phyloP scores from a whole-genome alignment of 176 grass and related monocot genomes.

The Avena atlantica region DNA sequence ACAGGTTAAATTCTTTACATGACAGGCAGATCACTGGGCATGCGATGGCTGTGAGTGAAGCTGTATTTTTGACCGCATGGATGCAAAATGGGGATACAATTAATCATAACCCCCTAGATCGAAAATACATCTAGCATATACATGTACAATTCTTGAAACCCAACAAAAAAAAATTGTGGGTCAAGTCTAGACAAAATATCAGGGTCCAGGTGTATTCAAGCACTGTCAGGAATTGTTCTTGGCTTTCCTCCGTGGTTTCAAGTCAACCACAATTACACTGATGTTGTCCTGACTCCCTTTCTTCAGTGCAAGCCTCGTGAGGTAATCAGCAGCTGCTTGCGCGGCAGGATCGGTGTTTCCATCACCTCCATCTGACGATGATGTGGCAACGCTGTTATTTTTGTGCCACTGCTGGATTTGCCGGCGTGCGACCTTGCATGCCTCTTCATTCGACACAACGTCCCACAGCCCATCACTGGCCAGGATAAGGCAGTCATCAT shows the following conservation, averaged over 20 bases:
- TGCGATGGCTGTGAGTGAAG: constrained; percentile 37
- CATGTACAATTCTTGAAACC: constrained; percentile 71
- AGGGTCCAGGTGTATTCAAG: constrained; percentile 27
- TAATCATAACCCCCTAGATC: constrained; percentile 24
- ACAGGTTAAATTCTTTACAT: constrained; percentile 42
- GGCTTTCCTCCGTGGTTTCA: constrained; percentile 78
- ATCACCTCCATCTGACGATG: constrained; percentile 38
- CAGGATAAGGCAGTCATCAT: constrained; percentile 83
- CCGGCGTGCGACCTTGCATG: constrained; percentile 67
- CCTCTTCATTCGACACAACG: constrained; percentile 81
- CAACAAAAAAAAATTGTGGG: constrained; percentile 52
- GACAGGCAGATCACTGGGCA: not conserved
- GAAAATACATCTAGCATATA: constrained; percentile 52
- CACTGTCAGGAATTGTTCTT: constrained; percentile 61
- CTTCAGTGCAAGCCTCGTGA: constrained; percentile 72
- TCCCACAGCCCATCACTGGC: constrained; percentile 93
- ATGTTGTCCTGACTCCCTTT: constrained; percentile 86
- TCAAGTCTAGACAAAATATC: constrained; percentile 43
- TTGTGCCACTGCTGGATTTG: constrained; percentile 91
- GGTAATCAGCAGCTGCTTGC: constrained; percentile 72
- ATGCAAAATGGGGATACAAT: constrained; percentile 14
- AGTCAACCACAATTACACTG: constrained; percentile 77
- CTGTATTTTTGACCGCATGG: not conserved
- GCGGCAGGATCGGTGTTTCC: constrained; percentile 74
- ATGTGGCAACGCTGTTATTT: constrained; percentile 54